Evolutionary conservation across 225 moss, liverwort and hornwort species (phyloP).

Genomic region (Asterella californica): DNA sequence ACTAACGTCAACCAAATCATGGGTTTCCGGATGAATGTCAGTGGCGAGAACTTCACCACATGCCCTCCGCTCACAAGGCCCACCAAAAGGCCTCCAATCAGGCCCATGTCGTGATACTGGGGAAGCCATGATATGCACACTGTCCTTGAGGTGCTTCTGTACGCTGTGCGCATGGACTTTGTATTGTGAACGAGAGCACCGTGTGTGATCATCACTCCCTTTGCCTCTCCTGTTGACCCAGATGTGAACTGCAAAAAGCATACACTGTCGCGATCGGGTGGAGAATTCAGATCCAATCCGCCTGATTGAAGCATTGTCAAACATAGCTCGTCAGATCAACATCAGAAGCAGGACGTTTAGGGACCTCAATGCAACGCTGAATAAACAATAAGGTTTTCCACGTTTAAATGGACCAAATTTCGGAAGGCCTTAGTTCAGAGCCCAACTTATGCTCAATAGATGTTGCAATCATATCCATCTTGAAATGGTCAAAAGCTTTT

Average conservation of each 20-base stretch:
- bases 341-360: not conserved
- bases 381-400: no score
- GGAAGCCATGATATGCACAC: conserved; percentile 43
- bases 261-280: conserved; percentile 19
- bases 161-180: conserved; percentile 41
- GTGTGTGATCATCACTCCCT: conserved; percentile 53
- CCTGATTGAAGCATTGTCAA: not conserved
- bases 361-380: no score
- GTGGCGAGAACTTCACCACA: conserved; percentile 36
- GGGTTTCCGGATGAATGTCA: conserved; percentile 43
- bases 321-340: not conserved
- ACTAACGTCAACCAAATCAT: conserved; percentile 40
- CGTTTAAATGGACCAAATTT: no score
- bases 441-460: no score
- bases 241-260: conserved; percentile 53
- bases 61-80: conserved; percentile 42
- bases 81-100: conserved; percentile 43
- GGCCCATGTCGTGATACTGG: conserved; percentile 50
- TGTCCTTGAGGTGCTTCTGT: conserved; percentile 22
- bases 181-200: conserved; percentile 39
- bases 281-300: not conserved
- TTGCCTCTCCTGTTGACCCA: conserved; percentile 44
- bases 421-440: no score
- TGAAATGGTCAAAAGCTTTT: no score
- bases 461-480: no score